Base-by-base conservation (phyloP, 805 yeast genomes). In the Candida dajiaensis region DNA sequence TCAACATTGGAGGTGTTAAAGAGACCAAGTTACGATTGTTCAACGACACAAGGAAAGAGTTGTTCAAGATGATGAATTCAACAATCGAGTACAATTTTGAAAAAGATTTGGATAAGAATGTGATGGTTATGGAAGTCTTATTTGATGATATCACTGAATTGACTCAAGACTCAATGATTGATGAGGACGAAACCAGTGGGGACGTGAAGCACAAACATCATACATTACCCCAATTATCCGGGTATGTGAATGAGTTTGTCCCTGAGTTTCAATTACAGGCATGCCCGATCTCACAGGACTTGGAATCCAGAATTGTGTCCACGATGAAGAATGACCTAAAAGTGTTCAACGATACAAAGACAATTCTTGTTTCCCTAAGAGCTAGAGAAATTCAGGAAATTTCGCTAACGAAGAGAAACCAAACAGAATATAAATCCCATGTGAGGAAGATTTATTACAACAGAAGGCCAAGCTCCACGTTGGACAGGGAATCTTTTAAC, bases 291-390 rank as follows among this genome's bases (percentile, higher is more conserved):
- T 65, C 69, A 19, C 69, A 74, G 13, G 77, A 77, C 46, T 60
- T 78, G 8, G 83, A 79, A 50, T 61, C 69, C 9, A 76, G 71
- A 44, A 70, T 80, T 11, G 58, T 71, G 13, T 61, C 61, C 29
- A 64, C 80, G 13, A 80, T 80, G 84, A 78, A 35, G 16, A 70
- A 69, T 47, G 83, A 78, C 53, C 57, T 79, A 44, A 43, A 44
- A 25, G 52, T 66, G 1, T 13, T 19, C 10, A 19, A 36, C 9
- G 39, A 36, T 19, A 41, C 48, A 9, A 57, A 57, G 15, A 63
- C 72, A 0, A 45, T 69, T 3, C 46, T 68, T 10, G 62, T 70
- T 1, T 62, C 71, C 2, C 50, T 69, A 23, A 51, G 72, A 19
- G 62, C 68, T 0, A 55, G 72, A 28, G 74, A 69, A 45, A 65